Percentiles rank a stretch among this genome's conserved stretches.
Evolutionary conservation across 768 basidiomycete species (phyloP).

Genomic region (Peribolospora kevripleyi): DNA sequence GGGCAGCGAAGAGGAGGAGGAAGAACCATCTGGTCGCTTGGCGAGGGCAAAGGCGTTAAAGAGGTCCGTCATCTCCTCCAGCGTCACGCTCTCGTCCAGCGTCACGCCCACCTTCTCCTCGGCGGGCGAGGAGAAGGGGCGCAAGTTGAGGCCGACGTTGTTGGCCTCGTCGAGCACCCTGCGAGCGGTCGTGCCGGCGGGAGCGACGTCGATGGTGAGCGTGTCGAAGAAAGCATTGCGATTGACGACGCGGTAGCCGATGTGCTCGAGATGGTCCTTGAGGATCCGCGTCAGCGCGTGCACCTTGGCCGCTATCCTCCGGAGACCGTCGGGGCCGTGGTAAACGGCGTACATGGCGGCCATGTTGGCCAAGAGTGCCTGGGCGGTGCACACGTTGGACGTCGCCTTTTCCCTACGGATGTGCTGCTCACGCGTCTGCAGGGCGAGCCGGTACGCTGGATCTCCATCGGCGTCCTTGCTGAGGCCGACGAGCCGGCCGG

Average conservation of each 20-base stretch:
- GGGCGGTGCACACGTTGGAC: conserved; percentile 92
- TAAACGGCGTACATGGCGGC: conserved; percentile 90
- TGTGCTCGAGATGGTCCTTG: conserved; percentile 35
- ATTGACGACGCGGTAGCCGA: conserved; percentile 53
- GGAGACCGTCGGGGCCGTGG: conserved; percentile 70
- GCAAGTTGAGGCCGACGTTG: conserved; percentile 54
- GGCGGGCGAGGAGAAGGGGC: conserved; percentile 32
- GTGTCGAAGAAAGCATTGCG: conserved; percentile 66
- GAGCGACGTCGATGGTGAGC: conserved; percentile 34
- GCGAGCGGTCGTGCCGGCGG: conserved; percentile 30
- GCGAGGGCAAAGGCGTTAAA: conserved; percentile 46
- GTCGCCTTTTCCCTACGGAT: conserved; percentile 65
- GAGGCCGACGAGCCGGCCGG: conserved; percentile 79
- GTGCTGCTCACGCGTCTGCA: conserved; percentile 51
- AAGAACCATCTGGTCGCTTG: conserved; percentile 23
- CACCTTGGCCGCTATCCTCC: conserved; percentile 68
- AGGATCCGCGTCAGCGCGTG: conserved; percentile 64
- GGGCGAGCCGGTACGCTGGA: conserved; percentile 68
- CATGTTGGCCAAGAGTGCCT: conserved; percentile 96
- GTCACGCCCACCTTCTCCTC: conserved; percentile 57
- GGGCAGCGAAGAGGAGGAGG: conserved; percentile 15
- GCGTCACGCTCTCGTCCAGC: conserved; percentile 67
- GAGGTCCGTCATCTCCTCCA: conserved; percentile 47
- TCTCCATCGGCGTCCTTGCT: conserved; percentile 65
- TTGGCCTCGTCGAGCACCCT: conserved; percentile 45